Conservation (phyloP, 1,284 basidiomycete species). For the Trametes polyzona region DNA sequence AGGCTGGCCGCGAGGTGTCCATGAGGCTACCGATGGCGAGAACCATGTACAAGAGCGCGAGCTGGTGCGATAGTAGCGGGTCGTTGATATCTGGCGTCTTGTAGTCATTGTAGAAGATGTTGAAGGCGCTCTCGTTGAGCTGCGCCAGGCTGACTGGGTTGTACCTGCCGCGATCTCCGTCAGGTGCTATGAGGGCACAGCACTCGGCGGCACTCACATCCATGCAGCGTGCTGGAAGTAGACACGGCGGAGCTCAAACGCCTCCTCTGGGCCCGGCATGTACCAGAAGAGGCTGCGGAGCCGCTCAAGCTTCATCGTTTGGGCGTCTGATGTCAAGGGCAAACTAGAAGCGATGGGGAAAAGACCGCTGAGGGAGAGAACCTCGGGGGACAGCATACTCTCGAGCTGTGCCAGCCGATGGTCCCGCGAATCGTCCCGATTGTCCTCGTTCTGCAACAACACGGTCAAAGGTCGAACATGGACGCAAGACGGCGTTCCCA, state of each 20-base stretch:
- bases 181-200: no score
- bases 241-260: constrained; percentile 60
- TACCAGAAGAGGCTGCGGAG: constrained; percentile 68
- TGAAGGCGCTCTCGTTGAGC: constrained; percentile 67
- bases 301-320: constrained; percentile 44
- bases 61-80: constrained; percentile 62
- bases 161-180: constrained; percentile 54
- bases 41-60: constrained; percentile 76
- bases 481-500: constrained; percentile 8
- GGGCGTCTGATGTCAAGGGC: constrained; percentile 44
- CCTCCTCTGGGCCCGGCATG: constrained; percentile 62
- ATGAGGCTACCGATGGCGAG: constrained; percentile 76
- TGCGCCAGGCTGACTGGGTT: constrained; percentile 68
- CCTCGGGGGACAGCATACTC: constrained; percentile 59
- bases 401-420: constrained; percentile 53
- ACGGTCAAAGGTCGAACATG: constrained; percentile 1
- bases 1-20: constrained; percentile 64
- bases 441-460: constrained; percentile 54
- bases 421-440: constrained; percentile 58
- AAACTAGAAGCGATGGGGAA: constrained; percentile 63
- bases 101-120: constrained; percentile 61
- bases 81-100: constrained; percentile 54
- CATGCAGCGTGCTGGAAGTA: constrained; percentile 76
- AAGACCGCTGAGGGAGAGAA: constrained; percentile 63
- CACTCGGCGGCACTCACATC: constrained; percentile 60